These are phyloP conservation scores for Cladosporium austrohemisphaericum DNA, from an alignment of 2,329 filamentous ascomycete genomes.

Conservation along the genomic window DNA sequence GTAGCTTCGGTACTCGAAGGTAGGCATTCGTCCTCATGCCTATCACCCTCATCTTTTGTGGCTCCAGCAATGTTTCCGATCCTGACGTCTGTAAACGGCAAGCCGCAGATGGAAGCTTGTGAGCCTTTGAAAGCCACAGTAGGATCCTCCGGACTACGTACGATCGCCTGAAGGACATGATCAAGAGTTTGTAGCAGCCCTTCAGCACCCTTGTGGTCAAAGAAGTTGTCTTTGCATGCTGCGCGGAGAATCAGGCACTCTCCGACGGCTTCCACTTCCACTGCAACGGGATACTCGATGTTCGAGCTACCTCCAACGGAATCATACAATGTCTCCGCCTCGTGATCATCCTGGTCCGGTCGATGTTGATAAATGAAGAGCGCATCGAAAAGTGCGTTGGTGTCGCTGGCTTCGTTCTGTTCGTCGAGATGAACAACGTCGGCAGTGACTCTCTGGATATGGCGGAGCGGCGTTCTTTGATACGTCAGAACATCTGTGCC, in stretches of 20 bases:
- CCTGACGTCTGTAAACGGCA: conserved; percentile 44
- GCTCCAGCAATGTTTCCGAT: not conserved
- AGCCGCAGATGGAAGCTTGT: conserved; percentile 61
- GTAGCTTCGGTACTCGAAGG: not conserved
- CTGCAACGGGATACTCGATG: conserved; percentile 77
- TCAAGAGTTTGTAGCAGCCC: conserved; percentile 60
- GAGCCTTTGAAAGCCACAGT: conserved; percentile 53
- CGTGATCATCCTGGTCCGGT: conserved; percentile 32
- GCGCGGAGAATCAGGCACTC: conserved; percentile 64
- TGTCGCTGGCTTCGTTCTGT: not conserved
- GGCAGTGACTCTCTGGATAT: conserved; percentile 52
- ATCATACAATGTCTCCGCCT: conserved; percentile 47
- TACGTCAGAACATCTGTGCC: conserved; percentile 63
- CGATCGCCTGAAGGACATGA: conserved; percentile 53
- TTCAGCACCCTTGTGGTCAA: conserved; percentile 46
- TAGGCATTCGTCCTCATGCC: conserved; percentile 1
- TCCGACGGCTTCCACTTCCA: conserved; percentile 67
- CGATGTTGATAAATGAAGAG: conserved; percentile 64
- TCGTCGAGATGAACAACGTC: conserved; percentile 13
- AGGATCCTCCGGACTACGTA: conserved; percentile 47
- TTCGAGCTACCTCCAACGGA: conserved; percentile 63
- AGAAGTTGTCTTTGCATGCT: conserved; percentile 60
- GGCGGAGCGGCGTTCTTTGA: conserved; percentile 74
- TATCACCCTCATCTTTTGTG: no score
- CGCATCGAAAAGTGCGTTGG: conserved; percentile 55